These are phyloP conservation scores for Dactylellina drechsleri DNA, from an alignment of 2,329 filamentous ascomycete genomes.

Conservation along the genomic window DNA sequence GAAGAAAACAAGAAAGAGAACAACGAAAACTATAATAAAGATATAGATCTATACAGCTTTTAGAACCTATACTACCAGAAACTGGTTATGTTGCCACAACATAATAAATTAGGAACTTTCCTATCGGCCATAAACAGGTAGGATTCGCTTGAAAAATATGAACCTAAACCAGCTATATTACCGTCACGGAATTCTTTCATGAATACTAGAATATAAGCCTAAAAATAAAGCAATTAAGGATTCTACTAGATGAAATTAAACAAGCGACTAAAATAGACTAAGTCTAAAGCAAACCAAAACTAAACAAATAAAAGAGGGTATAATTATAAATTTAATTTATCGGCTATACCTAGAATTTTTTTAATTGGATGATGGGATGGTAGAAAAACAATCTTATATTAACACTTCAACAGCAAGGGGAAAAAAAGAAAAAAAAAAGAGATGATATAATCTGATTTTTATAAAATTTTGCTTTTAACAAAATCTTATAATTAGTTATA, in stretches of 20 bases:
- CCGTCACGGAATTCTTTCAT: slow-evolving; percentile 59
- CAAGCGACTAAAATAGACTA: slow-evolving; percentile 77
- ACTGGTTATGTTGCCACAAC: slow-evolving; percentile 79
- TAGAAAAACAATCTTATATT: no score
- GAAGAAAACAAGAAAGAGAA: slow-evolving; percentile 80
- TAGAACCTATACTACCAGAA: slow-evolving; percentile 65
- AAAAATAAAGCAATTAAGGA: slow-evolving; percentile 88
- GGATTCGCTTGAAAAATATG: slow-evolving; percentile 65
- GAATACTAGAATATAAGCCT: slow-evolving; percentile 85
- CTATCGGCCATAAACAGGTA: slow-evolving; percentile 66
- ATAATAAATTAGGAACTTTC: slow-evolving; percentile 92
- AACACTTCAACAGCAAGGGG: no score
- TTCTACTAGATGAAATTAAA: slow-evolving; percentile 87
- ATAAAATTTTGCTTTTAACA: no score
- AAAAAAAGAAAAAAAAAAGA: no score
- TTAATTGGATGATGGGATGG: no score
- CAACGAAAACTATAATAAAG: slow-evolving; percentile 84
- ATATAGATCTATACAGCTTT: slow-evolving; percentile 62
- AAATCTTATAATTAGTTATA: no score
- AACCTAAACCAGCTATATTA: slow-evolving; percentile 71
- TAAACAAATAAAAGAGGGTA: slow-evolving; percentile 60
- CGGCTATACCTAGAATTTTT: no score
- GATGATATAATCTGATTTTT: no score
- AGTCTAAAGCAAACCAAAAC: slow-evolving; percentile 54
- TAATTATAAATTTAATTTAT: no score